Evolutionary conservation across 495 filamentous ascomycete species (phyloP).

Genomic region (Podospora australis): DNA sequence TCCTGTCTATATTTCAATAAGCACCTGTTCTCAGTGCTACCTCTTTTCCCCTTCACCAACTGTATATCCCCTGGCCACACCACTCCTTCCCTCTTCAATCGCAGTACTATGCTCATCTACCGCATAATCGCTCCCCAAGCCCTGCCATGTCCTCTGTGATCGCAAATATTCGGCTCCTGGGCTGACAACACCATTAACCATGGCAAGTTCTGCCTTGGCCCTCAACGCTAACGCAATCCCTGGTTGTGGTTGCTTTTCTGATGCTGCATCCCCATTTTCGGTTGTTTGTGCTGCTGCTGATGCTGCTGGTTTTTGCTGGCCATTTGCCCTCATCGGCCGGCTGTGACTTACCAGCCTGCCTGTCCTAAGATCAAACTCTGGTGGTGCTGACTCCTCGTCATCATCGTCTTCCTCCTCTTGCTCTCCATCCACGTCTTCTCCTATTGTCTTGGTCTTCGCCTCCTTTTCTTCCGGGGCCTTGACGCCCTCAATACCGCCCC

Average conservation of each 20-base stretch:
- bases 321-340: conserved; percentile 59
- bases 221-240: conserved; percentile 49
- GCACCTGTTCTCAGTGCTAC: no score
- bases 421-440: conserved; percentile 11
- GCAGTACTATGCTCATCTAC: conserved; percentile 56
- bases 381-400: conserved; percentile 55
- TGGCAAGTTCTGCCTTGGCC: conserved; percentile 63
- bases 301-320: not conserved
- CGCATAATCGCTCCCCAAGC: conserved; percentile 80
- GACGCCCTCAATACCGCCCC: conserved; percentile 62
- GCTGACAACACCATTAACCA: conserved; percentile 72
- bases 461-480: not conserved
- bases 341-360: conserved; percentile 78
- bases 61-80: conserved; percentile 84
- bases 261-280: conserved; percentile 19
- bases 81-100: conserved; percentile 76
- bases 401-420: conserved; percentile 18
- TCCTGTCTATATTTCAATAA: no score
- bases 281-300: not conserved
- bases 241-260: not conserved
- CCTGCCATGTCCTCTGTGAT: conserved; percentile 82
- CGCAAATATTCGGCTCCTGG: conserved; percentile 84
- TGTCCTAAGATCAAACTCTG: conserved; percentile 87
- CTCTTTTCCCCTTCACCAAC: conserved; percentile 50
- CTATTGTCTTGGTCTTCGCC: not conserved